Evolutionary conservation across 306 rosid genomes (phyloP).

Genomic region (Sechiopsis laciniata): DNA sequence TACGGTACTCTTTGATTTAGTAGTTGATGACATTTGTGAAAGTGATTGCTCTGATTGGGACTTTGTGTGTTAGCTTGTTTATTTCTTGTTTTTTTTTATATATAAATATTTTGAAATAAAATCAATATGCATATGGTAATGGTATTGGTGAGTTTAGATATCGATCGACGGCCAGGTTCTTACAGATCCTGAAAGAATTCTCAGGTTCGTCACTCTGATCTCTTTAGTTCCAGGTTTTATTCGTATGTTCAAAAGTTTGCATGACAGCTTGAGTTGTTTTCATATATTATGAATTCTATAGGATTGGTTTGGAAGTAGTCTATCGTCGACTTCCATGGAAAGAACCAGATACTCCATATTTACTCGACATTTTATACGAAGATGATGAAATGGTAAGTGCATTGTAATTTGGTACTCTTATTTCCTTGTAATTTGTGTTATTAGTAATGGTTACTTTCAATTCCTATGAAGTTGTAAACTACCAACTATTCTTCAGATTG

Average conservation of each 20-base stretch:
- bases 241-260: background rate
- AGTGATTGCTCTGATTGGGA: background rate
- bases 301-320: constrained; percentile 56
- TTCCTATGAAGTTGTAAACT: constrained; percentile 16
- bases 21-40: background rate
- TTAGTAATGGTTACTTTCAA: constrained; percentile 12
- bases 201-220: constrained; percentile 42
- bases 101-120: background rate
- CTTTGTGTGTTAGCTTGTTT: background rate
- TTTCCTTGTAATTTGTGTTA: constrained; percentile 18
- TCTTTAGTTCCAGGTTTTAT: constrained; percentile 1
- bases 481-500: constrained; percentile 51
- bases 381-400: constrained; percentile 69
- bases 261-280: background rate
- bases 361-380: constrained; percentile 57
- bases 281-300: constrained; percentile 20
- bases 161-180: constrained; percentile 50
- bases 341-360: constrained; percentile 72
- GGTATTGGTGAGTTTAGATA: constrained; percentile 40
- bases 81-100: background rate
- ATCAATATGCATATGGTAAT: constrained; percentile 19
- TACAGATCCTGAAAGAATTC: constrained; percentile 51
- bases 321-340: constrained; percentile 89
- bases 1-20: constrained; percentile 29
- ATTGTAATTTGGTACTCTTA: background rate